phyloP scores from a whole-genome alignment of 2,329 filamentous ascomycete genomes.

The Leptodontidium sp. region DNA sequence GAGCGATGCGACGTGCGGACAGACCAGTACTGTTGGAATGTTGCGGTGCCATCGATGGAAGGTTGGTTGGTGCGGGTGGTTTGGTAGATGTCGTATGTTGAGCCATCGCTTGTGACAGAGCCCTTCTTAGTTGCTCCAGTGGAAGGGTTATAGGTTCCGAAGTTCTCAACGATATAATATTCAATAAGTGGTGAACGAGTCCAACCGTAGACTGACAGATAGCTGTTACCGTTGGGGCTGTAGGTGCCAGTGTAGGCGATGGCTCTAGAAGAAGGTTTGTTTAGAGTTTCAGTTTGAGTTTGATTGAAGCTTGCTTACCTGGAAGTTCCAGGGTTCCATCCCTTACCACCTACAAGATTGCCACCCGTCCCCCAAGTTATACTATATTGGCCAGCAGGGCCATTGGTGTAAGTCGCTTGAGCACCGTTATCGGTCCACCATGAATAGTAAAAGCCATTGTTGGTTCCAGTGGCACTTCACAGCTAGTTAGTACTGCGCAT shows the following conservation, averaged over 20 bases:
- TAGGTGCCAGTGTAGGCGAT: slow-evolving; percentile 54
- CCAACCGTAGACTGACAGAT: slow-evolving; percentile 67
- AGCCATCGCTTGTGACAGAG: slow-evolving; percentile 58
- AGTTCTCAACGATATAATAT: slow-evolving; percentile 63
- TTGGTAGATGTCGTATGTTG: slow-evolving; percentile 56
- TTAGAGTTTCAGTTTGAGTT: background rate
- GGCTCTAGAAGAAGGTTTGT: slow-evolving; percentile 41
- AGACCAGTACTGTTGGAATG: slow-evolving; percentile 63
- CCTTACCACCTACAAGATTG: slow-evolving; percentile 59
- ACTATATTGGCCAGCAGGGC: slow-evolving; percentile 56
- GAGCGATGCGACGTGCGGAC: slow-evolving; percentile 58
- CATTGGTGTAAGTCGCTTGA: slow-evolving; percentile 62
- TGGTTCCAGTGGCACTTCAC: slow-evolving; percentile 54
- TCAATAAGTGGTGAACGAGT: slow-evolving; percentile 40
- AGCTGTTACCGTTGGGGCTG: slow-evolving; percentile 53
- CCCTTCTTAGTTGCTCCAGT: slow-evolving; percentile 57
- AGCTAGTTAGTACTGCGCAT: slow-evolving; percentile 25
- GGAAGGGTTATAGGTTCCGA: slow-evolving; percentile 52
- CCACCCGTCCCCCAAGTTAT: slow-evolving; percentile 56
- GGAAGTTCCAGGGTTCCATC: slow-evolving; percentile 53
- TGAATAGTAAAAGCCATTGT: slow-evolving; percentile 67
- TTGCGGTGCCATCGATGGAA: slow-evolving; percentile 58
- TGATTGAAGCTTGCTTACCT: slow-evolving; percentile 25
- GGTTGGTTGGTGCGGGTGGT: slow-evolving; percentile 48
- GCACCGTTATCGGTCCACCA: slow-evolving; percentile 63